phyloP scores from a whole-genome alignment of 2,329 filamentous ascomycete species.

The Xylariaceae sp. region DNA sequence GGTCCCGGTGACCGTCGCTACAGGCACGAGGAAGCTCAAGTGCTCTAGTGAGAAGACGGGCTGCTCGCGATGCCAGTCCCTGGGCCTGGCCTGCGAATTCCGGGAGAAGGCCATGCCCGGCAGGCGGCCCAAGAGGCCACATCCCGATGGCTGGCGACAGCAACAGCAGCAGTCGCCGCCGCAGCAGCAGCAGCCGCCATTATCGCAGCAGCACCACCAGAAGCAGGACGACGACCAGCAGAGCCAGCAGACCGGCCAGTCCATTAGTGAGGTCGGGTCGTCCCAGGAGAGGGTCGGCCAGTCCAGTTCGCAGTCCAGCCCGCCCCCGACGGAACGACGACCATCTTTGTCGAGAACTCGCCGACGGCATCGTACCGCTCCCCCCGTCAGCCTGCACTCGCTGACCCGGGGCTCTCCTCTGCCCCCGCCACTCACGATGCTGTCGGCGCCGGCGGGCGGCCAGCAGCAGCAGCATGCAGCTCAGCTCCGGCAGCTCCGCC shows the following conservation, averaged over 20 bases:
- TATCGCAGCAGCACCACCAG: too few relatives aligned
- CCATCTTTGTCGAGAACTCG: too few relatives aligned
- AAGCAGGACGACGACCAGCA: not conserved
- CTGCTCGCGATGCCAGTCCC: not conserved
- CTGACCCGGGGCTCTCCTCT: too few relatives aligned
- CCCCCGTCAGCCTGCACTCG: too few relatives aligned
- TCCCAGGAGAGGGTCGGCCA: not conserved
- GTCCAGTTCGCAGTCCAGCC: not conserved
- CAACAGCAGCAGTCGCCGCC: not conserved
- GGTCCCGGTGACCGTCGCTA: not conserved
- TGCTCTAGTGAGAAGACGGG: conserved; percentile 1
- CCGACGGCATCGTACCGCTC: too few relatives aligned
- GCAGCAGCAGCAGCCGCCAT: not conserved
- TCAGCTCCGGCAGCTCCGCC: not conserved
- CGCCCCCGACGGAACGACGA: too few relatives aligned
- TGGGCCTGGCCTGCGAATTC: conserved; percentile 1
- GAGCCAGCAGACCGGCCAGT: not conserved
- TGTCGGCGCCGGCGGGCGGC: too few relatives aligned
- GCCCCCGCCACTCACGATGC: too few relatives aligned
- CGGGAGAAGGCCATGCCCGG: not conserved
- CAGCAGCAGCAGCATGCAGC: not conserved
- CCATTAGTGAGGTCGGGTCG: not conserved
- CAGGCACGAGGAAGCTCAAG: conserved; percentile 1
- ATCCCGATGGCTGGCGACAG: not conserved
- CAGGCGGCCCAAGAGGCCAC: not conserved